phyloP scores from a whole-genome alignment of 768 basidiomycete species.

The Sporobolomyces phaffii region DNA sequence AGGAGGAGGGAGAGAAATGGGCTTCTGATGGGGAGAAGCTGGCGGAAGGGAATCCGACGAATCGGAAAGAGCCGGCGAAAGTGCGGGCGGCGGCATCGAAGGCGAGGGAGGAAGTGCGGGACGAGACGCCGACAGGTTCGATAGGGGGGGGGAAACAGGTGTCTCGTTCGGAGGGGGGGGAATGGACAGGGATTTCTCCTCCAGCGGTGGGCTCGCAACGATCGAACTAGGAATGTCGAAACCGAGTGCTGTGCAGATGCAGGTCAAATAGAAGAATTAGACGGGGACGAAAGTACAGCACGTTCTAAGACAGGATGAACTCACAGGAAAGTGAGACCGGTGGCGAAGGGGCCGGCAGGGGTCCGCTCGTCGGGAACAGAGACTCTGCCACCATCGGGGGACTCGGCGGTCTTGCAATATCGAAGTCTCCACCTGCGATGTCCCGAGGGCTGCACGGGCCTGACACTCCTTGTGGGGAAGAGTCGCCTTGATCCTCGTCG shows the following conservation, averaged over 20 bases:
- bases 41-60: slow-evolving; percentile 1
- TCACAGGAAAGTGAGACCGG: neutral
- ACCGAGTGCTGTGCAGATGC: neutral
- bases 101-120: neutral
- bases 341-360: slow-evolving; percentile 3
- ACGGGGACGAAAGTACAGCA: no score
- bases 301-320: neutral
- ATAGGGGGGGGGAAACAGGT: no score
- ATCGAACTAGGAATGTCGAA: slow-evolving; percentile 2
- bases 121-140: neutral
- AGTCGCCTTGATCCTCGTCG: neutral
- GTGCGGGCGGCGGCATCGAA: neutral
- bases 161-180: no score
- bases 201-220: neutral
- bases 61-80: neutral
- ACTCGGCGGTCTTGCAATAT: neutral
- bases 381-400: neutral
- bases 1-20: slow-evolving; percentile 17
- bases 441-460: neutral
- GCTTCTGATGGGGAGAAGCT: slow-evolving; percentile 11
- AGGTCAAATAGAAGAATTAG: neutral
- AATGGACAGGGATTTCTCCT: neutral
- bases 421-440: neutral
- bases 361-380: slow-evolving; percentile 10
- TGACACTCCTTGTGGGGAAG: neutral